Evolutionary conservation across 805 yeast genomes (phyloP).

Genomic region (Candida fluviatilis): DNA sequence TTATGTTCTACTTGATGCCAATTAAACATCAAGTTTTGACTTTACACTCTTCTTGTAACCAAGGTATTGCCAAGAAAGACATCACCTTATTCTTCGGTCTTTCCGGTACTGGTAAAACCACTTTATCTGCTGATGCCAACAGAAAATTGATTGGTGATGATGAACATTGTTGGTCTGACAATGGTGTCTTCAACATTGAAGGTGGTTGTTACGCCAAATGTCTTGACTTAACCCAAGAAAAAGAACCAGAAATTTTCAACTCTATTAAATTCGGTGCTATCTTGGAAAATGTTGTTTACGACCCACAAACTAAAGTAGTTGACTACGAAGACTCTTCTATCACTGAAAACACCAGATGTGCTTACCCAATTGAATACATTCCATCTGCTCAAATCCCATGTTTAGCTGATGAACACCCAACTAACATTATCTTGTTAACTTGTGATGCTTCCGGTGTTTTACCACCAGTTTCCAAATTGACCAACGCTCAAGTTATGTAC

Average conservation of each 20-base stretch:
- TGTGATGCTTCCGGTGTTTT: conserved; percentile 98
- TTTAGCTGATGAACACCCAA: conserved; percentile 83
- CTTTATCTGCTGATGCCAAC: conserved; percentile 93
- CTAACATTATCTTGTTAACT: conserved; percentile 85
- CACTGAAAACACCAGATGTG: conserved; percentile 98
- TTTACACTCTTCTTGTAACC: conserved; percentile 92
- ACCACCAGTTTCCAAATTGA: conserved; percentile 92
- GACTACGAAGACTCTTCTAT: conserved; percentile 78
- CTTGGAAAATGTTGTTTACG: conserved; percentile 88
- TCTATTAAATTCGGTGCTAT: conserved; percentile 94
- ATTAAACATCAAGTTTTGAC: conserved; percentile 87
- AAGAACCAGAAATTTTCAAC: conserved; percentile 96
- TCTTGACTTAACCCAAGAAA: conserved; percentile 80
- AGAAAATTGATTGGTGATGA: conserved; percentile 95
- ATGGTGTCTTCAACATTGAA: conserved; percentile 98
- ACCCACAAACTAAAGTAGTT: conserved; percentile 71
- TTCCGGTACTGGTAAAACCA: conserved; percentile 98
- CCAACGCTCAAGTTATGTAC: conserved; percentile 97
- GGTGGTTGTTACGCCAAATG: conserved; percentile 99
- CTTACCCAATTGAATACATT: conserved; percentile 95
- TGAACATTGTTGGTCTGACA: conserved; percentile 98
- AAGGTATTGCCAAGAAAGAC: conserved; percentile 76
- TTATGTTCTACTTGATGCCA: conserved; percentile 98
- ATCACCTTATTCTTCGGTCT: conserved; percentile 95
- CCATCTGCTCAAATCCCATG: conserved; percentile 97